Evolutionary conservation across 208 protist species (phyloP), one percentile per base, ranked within the genome.

Genomic region (Trypanosoma caninum): DNA sequence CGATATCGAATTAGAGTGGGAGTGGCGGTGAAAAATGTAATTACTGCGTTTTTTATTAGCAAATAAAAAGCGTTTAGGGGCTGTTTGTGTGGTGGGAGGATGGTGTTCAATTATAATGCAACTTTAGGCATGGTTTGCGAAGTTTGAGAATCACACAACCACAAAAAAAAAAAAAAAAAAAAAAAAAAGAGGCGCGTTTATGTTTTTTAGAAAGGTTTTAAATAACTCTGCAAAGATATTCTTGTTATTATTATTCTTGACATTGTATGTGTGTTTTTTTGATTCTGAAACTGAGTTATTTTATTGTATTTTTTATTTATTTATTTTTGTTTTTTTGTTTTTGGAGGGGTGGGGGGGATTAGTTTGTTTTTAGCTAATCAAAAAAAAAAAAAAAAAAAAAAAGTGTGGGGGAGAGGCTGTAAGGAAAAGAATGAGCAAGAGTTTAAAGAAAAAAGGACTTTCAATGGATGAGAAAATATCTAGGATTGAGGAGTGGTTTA

Each of bases 401-500:
- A 31, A 25, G 10, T 27, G 42, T 11, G 38, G 38, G 14, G 38
- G 38, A 5, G 38, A n/a, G 14, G 38, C 38, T 11, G 23, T 10
- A 28, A 56, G 25, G 27, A 6, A n/a, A n/a, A n/a, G 31, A 30
- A 56, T 74, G 44, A 76, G 59, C 28, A 41, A 65, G 7, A 27
- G 41, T 2, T 55, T 50, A 11, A 84, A 85, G 48, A 90, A 84
- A 51, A 89, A 86, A 44, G 88, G 88, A 14, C 72, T 95, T n/a
- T 89, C 83, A 18, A 78, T 95, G 18, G 88, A 95, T 57, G 84
- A 95, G 45, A 95, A 95, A 69, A 45, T 80, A 14, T 38, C 58
- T 13, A 62, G 79, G 34, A 74, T 91, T 11, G 79, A 89, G 60
- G 13, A 41, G 25, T 95, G 83, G 82, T 82, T 90, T 31, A 22